Percentiles rank a stretch among this genome's conserved stretches.
Evolutionary conservation across 768 basidiomycete species (phyloP).

Genomic region (Agaricus sinodeliciosus): DNA sequence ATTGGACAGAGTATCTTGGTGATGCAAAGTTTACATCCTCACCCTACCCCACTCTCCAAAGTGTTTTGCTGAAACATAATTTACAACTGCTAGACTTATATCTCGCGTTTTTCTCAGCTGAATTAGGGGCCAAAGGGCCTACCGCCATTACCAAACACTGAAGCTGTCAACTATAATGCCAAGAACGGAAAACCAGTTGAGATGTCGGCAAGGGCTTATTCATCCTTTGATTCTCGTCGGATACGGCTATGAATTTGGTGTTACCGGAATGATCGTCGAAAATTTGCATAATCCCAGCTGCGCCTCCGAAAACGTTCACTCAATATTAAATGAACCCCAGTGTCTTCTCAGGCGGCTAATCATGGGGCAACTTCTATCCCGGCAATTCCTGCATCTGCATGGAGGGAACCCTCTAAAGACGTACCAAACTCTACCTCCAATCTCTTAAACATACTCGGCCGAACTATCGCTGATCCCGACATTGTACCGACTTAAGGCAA

Average conservation of each 20-base stretch:
- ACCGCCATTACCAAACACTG: slow-evolving; percentile 43
- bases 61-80: not conserved
- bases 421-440: not conserved
- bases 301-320: not conserved
- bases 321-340: slow-evolving; percentile 18
- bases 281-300: slow-evolving; percentile 27
- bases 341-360: slow-evolving; percentile 50
- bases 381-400: slow-evolving; percentile 21
- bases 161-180: slow-evolving; percentile 40
- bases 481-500: not conserved
- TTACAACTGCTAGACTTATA: slow-evolving; percentile 55
- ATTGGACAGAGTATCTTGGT: slow-evolving; percentile 50
- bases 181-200: slow-evolving; percentile 1
- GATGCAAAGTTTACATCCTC: slow-evolving; percentile 39
- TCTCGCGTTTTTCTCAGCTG: slow-evolving; percentile 44
- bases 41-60: not conserved
- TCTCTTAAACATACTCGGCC: slow-evolving; percentile 2
- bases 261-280: slow-evolving; percentile 56
- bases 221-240: slow-evolving; percentile 64
- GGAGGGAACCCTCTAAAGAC: not conserved
- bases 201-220: slow-evolving; percentile 53
- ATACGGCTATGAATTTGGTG: slow-evolving; percentile 55
- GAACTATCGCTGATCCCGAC: slow-evolving; percentile 8
- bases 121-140: slow-evolving; percentile 35
- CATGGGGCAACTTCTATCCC: slow-evolving; percentile 24